Evolutionary conservation across 208 protist species (phyloP).

Genomic region (Crithidia mellificae): DNA sequence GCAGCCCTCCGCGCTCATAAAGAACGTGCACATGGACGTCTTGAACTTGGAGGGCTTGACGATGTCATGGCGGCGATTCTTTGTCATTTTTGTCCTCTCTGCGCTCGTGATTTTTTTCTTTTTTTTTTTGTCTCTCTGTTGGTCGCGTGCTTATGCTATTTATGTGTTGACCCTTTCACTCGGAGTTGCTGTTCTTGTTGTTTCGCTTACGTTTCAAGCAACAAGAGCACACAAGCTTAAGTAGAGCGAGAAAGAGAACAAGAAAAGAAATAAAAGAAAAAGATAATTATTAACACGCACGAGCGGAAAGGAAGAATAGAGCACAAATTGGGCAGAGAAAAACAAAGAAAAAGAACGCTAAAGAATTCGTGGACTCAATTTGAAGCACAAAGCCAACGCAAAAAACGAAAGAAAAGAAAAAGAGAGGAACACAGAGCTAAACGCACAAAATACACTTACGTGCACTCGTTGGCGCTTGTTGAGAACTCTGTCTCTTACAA

Average conservation of each 20-base stretch:
- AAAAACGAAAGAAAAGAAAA: conserved; percentile 22
- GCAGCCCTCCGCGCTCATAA: conserved; percentile 54
- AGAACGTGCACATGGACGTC: conserved; percentile 83
- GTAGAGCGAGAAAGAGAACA: too few species aligned
- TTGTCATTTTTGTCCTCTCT: conserved; percentile 49
- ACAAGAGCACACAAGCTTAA: too few species aligned
- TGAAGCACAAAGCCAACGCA: background rate
- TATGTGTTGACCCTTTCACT: too few species aligned
- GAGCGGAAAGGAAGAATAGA: background rate
- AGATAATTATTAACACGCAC: too few species aligned
- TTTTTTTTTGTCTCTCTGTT: too few species aligned
- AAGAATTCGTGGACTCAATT: background rate
- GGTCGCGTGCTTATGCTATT: too few species aligned
- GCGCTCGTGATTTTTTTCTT: conserved; percentile 9
- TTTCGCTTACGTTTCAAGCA: too few species aligned
- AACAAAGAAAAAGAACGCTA: background rate
- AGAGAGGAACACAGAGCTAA: background rate
- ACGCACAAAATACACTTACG: background rate
- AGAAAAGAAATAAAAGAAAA: too few species aligned
- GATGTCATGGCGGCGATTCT: conserved; percentile 71
- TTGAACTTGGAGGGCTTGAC: conserved; percentile 88
- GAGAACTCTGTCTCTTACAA: background rate
- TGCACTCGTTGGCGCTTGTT: background rate
- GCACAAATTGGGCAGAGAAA: too few species aligned
- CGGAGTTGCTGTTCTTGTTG: too few species aligned